Evolutionary conservation across 1,284 basidiomycete genomes (phyloP).

Genomic region (Calocybe gambosa): DNA sequence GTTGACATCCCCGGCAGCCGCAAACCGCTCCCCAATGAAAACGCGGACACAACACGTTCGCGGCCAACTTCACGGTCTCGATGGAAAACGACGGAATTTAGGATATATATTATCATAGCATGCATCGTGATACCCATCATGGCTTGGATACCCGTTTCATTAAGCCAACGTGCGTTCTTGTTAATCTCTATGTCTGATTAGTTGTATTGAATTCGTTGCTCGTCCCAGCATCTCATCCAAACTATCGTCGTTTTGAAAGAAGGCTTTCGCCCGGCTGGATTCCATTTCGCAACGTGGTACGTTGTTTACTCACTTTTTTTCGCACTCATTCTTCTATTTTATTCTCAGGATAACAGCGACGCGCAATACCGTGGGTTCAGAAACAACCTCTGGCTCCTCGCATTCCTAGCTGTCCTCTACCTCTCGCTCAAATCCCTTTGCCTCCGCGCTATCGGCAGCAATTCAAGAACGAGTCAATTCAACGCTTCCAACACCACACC

Average conservation of each 20-base stretch:
- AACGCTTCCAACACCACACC: no score
- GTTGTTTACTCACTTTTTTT: constrained; percentile 22
- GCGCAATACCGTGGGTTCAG: constrained; percentile 82
- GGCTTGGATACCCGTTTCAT: constrained; percentile 72
- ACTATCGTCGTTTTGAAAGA: constrained; percentile 59
- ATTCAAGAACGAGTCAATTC: not conserved
- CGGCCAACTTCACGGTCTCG: constrained; percentile 31
- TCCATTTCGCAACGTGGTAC: constrained; percentile 58
- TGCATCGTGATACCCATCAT: constrained; percentile 68
- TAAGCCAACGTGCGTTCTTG: constrained; percentile 74
- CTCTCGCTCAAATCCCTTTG: constrained; percentile 40
- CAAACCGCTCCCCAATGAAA: constrained; percentile 8
- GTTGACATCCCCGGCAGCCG: constrained; percentile 21
- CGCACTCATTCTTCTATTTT: constrained; percentile 13
- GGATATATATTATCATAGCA: constrained; percentile 67
- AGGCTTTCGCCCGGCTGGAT: constrained; percentile 68
- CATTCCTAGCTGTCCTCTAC: constrained; percentile 44
- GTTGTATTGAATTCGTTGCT: not conserved
- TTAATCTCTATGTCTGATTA: not conserved
- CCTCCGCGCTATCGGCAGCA: constrained; percentile 11
- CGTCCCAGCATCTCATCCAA: constrained; percentile 60
- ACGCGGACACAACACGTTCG: constrained; percentile 17
- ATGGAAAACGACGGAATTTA: constrained; percentile 85
- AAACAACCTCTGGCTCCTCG: constrained; percentile 60
- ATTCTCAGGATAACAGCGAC: constrained; percentile 76